Evolutionary conservation across 192 early-diverging fungal genomes (phyloP), one percentile per base, ranked within the genome.

Genomic region (Martensiomyces pterosporus): DNA sequence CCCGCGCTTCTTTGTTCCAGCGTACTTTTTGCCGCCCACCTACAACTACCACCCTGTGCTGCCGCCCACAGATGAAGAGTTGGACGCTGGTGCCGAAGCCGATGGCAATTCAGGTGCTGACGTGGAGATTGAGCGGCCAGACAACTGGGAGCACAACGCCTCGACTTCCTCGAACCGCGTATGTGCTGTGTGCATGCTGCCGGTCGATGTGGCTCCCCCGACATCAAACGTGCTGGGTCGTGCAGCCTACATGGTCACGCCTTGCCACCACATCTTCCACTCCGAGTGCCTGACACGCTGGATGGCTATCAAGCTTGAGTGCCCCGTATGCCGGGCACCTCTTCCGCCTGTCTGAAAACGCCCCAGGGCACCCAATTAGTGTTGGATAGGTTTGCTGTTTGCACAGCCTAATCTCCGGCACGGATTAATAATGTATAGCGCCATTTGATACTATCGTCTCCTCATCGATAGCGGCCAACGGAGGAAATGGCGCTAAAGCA

Each of bases 291-390:
- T 91, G 21, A 33, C 25, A 40, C 49, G 67, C 57, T 89, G 87
- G 87, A 89, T 89, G 85, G 70, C 81, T 26, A 82, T 88, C 40
- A 89, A 88, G 57, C 69, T 89, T 17, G 87, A 89, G 54, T 85
- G 86, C 49, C 84, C 84, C 9, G 64, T 85, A 12, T 84, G 86
- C 42, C 67, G 84, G 26, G 56, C 79, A 4, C 72, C 72, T 41
- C 63, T 85, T 47, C 85, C 83, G 38, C 69, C 80, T 5, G 60
- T 66, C 34, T 82, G n/a, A n/a, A n/a, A n/a, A n/a, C n/a, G n/a
- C n/a, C n/a, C n/a, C n/a, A n/a, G n/a, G n/a, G n/a, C n/a, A n/a
- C n/a, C n/a, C n/a, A n/a, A n/a, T n/a, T n/a, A n/a, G n/a, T n/a
- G n/a, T n/a, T n/a, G n/a, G n/a, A n/a, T n/a, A n/a, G n/a, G n/a